Evolutionary conservation across 2,329 filamentous ascomycete species (phyloP).

Genomic region (Aspergillus brasiliensis): DNA sequence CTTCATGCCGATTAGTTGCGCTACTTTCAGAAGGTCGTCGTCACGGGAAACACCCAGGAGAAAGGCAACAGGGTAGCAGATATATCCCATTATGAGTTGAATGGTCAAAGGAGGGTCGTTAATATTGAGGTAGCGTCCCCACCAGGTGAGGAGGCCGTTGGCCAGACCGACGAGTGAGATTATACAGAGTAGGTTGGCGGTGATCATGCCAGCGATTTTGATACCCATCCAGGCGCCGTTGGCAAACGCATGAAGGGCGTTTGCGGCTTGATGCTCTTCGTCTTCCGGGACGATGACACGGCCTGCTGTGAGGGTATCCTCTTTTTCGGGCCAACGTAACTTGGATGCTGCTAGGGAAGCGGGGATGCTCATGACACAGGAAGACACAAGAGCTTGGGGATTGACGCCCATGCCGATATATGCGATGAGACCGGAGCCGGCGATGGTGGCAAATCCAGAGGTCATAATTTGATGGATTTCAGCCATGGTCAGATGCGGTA

Average conservation of each 20-base stretch:
- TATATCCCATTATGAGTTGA: conserved; percentile 73
- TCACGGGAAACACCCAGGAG: conserved; percentile 74
- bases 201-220: conserved; percentile 83
- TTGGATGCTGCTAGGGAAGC: conserved; percentile 88
- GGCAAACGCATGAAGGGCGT: conserved; percentile 80
- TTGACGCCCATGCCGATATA: conserved; percentile 85
- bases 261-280: conserved; percentile 69
- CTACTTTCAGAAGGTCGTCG: conserved; percentile 68
- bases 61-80: conserved; percentile 77
- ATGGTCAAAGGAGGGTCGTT: conserved; percentile 70
- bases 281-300: conserved; percentile 79
- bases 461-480: conserved; percentile 93
- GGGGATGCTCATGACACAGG: conserved; percentile 94
- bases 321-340: conserved; percentile 83
- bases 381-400: conserved; percentile 81
- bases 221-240: conserved; percentile 83
- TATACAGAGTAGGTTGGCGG: conserved; percentile 78
- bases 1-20: conserved; percentile 79
- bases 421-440: conserved; percentile 80
- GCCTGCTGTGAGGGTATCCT: conserved; percentile 81
- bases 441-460: conserved; percentile 89
- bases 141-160: conserved; percentile 80
- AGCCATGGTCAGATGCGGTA: conserved; percentile 79
- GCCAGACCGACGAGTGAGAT: conserved; percentile 73
- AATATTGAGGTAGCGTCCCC: conserved; percentile 77